Evolutionary conservation across 164 flowering plant species (phyloP), one percentile per base, ranked within the genome.

Genomic region (Kalanchoe fedtschenkoi): DNA sequence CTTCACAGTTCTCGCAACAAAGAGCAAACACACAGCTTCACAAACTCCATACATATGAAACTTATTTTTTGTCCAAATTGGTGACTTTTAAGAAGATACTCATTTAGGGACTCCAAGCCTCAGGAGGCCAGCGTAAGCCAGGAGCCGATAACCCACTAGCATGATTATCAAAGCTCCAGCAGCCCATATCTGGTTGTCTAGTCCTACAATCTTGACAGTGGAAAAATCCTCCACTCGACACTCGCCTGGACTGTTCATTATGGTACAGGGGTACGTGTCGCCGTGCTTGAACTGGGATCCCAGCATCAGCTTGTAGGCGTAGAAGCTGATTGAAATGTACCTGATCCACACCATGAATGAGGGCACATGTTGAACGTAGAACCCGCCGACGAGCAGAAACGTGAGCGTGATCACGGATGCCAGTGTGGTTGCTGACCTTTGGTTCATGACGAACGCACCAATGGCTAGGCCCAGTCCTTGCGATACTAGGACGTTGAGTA

Each of bases 391-490:
- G 2, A 91, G 75, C 1, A 75, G 68, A 65, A 85, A 91, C 0
- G 76, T 29, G 34, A 85, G 70, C 83, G 79, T 77, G 32, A 81
- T 57, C 22, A 88, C 87, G 0, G 89, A 70, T 6, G 74, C 95
- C 0, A 86, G 71, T 0, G 68, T 75, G 0, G 89, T 62, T 1
- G 93, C 91, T 0, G 72, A 30, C 58, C 78, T 83, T 19, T 65
- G 75, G 67, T 91, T 78, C 89, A 84, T 82, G 5, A 88, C 72
- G 17, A 73, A 0, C 0, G 96, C 96, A 0, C 97, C 97, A 2
- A 88, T 15, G 6, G 93, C 93, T 0, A 91, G 75, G 1, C 96
- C 97, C 0, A 91, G 77, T 30, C 97, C 91, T 64, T 86, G 84
- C 0, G 87, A 41, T 0, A 79, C 86, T 15, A 88, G 17, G 0